Base-by-base conservation (phyloP, 257 asterid genomes). In the Cruciata laevipes region DNA sequence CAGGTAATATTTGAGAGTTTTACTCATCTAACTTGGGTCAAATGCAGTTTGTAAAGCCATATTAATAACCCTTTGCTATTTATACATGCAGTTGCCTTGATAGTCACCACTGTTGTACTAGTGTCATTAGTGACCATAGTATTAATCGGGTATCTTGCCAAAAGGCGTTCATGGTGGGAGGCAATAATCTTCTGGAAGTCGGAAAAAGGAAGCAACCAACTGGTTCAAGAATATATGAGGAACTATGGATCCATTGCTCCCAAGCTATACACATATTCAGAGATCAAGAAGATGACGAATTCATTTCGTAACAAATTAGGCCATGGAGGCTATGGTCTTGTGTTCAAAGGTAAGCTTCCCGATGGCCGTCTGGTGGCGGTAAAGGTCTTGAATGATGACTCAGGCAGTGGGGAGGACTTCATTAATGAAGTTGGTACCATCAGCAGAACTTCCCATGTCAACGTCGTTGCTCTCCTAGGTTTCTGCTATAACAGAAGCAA, bases 371-470 rank as follows among this genome's bases (percentile, higher is more conserved):
- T 38, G 5, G 89, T 87, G 17, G 91, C 91, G 3, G 86, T 87
- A 13, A 87, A 85, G 76, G 77, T 85, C 67, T 73, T 87, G 71
- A 70, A 30, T 0, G 74, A 80, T 31, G 71, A 74, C 47, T 57
- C 63, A 17, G 73, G 76, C 21, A 64, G 74, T 10, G 84, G 87
- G 12, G 86, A 84, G 70, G 89, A 84, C 2, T 85, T 85, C 75
- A 71, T 84, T 12, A 88, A 85, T 18, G 95, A 88, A 65, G 92
- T 88, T 13, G 79, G 86, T 1, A 85, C 89, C 70, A 82, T 88
- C 62, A 79, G 90, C 18, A 76, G 70, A 78, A 84, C 93, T 55
- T 88, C 93, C 53, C 93, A 82, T 65, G 87, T 84, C 17, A 85
- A 84, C 69, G 80, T 88, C 7, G 96, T 84, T 62, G 78, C 78